Evolutionary conservation across 1,139 yeast species (phyloP).

Genomic region (Hyphopichia buzzinii): DNA sequence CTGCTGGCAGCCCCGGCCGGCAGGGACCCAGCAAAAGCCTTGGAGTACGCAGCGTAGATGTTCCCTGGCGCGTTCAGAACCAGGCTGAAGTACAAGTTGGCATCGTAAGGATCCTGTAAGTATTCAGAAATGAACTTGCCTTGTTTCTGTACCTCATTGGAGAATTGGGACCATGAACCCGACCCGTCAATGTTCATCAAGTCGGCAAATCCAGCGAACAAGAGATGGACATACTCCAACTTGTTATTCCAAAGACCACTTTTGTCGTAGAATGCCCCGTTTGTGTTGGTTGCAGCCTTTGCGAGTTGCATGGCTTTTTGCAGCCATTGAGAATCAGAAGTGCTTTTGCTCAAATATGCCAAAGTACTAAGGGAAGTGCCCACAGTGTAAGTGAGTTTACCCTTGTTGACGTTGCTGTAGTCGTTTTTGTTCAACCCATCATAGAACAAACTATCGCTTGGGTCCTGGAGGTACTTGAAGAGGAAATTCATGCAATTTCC

Average conservation of each 20-base stretch:
- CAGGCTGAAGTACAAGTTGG: slow-evolving; percentile 14
- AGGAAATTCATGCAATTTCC: slow-evolving; percentile 21
- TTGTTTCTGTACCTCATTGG: slow-evolving; percentile 19
- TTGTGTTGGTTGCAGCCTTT: slow-evolving; percentile 15
- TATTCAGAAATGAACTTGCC: slow-evolving; percentile 19
- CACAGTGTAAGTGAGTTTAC: slow-evolving; percentile 37
- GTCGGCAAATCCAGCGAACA: slow-evolving; percentile 26
- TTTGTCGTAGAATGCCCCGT: slow-evolving; percentile 21
- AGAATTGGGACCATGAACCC: slow-evolving; percentile 11
- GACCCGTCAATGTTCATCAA: slow-evolving; percentile 9
- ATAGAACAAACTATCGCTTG: slow-evolving; percentile 24
- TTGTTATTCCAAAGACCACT: slow-evolving; percentile 24
- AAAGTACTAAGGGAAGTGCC: slow-evolving; percentile 34
- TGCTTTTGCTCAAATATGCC: slow-evolving; percentile 21
- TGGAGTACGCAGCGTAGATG: slow-evolving; percentile 8
- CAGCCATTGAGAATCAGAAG: slow-evolving; percentile 12
- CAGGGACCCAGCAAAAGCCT: neutral
- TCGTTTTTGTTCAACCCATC: slow-evolving; percentile 27
- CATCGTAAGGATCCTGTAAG: slow-evolving; percentile 22
- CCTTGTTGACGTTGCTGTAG: slow-evolving; percentile 22
- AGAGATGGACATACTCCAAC: slow-evolving; percentile 22
- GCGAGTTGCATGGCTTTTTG: slow-evolving; percentile 16
- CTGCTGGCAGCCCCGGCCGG: neutral
- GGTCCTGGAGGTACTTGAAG: slow-evolving; percentile 27
- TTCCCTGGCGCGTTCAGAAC: slow-evolving; percentile 11